These are phyloP conservation scores for Aphanomyces euteiches DNA, from an alignment of 352 stramenopile genomes.

Conservation along the genomic window DNA sequence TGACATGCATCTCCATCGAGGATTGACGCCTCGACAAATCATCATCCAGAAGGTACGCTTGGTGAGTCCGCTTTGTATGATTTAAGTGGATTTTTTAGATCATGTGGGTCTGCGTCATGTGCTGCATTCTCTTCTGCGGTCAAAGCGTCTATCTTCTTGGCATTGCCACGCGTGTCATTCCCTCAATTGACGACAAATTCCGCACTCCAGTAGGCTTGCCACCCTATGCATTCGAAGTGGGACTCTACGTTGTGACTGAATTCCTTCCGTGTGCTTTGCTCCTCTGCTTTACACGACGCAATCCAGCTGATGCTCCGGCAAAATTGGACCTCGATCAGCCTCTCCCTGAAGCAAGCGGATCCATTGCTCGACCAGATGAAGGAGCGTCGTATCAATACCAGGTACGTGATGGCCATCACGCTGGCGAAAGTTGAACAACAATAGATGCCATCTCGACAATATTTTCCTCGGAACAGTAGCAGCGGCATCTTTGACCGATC, in stretches of 20 bases:
- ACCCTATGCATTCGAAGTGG: constrained; percentile 70
- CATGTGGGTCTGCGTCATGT: constrained; percentile 63
- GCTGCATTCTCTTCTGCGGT: constrained; percentile 62
- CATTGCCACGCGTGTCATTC: constrained; percentile 59
- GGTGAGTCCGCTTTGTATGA: background rate
- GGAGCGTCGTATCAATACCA: constrained; percentile 19
- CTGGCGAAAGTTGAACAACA: background rate
- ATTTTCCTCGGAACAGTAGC: constrained; percentile 17
- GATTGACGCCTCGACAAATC: constrained; percentile 49
- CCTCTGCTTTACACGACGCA: constrained; percentile 55
- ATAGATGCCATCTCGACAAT: constrained; percentile 8
- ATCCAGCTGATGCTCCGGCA: background rate
- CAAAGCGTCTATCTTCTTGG: constrained; percentile 67
- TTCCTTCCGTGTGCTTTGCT: constrained; percentile 66
- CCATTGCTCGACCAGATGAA: constrained; percentile 12
- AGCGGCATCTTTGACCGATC: constrained; percentile 23
- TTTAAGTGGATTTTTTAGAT: constrained; percentile 42
- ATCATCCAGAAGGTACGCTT: constrained; percentile 57
- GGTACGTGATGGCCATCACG: background rate
- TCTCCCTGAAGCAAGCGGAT: constrained; percentile 1
- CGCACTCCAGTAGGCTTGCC: constrained; percentile 56
- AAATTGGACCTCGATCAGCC: constrained; percentile 1
- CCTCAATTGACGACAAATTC: constrained; percentile 60
- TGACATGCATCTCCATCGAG: constrained; percentile 42
- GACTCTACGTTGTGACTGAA: constrained; percentile 66